phyloP scores from a whole-genome alignment of 2,329 filamentous ascomycete species.

The Emergomyces pasteurianus region DNA sequence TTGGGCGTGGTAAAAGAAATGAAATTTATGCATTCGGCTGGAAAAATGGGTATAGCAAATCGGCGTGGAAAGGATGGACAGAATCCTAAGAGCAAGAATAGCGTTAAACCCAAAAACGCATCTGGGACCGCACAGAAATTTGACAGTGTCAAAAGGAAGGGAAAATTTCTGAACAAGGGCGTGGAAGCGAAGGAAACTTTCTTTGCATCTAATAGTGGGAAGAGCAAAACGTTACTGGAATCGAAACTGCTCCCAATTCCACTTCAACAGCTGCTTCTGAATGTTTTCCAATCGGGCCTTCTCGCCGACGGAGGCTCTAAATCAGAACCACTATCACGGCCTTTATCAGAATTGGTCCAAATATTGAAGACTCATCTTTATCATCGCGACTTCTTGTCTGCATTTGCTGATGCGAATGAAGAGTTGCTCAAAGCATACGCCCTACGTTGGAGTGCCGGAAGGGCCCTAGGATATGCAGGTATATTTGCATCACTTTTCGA shows the following conservation, averaged over 20 bases:
- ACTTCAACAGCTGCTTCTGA: conserved; percentile 58
- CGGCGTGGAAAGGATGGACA: background rate
- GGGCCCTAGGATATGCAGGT: conserved; percentile 71
- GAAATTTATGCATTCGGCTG: background rate
- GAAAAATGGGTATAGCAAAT: background rate
- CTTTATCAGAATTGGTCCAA: conserved; percentile 52
- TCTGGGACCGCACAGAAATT: background rate
- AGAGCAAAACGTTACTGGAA: background rate
- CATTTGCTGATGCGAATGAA: conserved; percentile 54
- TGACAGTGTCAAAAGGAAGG: background rate
- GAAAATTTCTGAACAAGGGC: background rate
- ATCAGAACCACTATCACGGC: conserved; percentile 25
- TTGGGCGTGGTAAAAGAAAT: background rate
- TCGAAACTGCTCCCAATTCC: conserved; percentile 32
- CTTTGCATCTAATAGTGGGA: background rate
- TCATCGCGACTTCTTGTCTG: conserved; percentile 67
- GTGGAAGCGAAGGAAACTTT: background rate
- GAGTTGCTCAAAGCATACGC: conserved; percentile 73
- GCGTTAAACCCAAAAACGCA: background rate
- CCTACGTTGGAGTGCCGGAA: conserved; percentile 76
- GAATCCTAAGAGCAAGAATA: background rate
- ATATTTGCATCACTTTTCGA: conserved; percentile 31
- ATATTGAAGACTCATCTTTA: conserved; percentile 77
- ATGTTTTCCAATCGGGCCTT: conserved; percentile 61
- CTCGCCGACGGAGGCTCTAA: conserved; percentile 12